Percentiles rank a stretch among this genome's conserved stretches.
Evolutionary conservation across 768 basidiomycete genomes (phyloP).

Genomic region (Hericium erinaceus): DNA sequence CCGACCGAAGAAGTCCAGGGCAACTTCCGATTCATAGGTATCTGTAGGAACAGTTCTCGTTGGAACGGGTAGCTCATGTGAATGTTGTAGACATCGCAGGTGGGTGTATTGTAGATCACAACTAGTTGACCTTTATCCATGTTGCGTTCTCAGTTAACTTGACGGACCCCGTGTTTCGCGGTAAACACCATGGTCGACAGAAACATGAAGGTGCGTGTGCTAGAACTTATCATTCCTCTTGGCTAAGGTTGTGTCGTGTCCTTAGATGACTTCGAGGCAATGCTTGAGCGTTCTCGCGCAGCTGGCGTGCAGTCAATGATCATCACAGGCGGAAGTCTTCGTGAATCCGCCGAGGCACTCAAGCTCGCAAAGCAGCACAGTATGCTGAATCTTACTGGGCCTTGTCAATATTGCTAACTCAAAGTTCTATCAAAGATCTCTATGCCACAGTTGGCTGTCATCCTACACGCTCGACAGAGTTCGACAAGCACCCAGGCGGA

Average conservation of each 20-base stretch:
- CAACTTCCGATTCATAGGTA: too few species aligned
- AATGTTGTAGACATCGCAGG: background rate
- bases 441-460: slow-evolving; percentile 76
- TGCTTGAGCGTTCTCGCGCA: slow-evolving; percentile 44
- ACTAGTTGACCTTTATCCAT: background rate
- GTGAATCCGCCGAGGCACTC: slow-evolving; percentile 52
- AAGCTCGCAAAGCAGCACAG: slow-evolving; percentile 50
- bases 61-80: too few species aligned
- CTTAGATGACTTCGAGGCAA: slow-evolving; percentile 51
- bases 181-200: slow-evolving; percentile 25
- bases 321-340: slow-evolving; percentile 65
- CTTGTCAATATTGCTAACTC: background rate
- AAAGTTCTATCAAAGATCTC: slow-evolving; percentile 30
- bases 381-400: slow-evolving; percentile 13
- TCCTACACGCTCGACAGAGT: slow-evolving; percentile 66
- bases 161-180: slow-evolving; percentile 31
- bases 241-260: background rate
- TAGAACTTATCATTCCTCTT: too few species aligned
- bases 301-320: slow-evolving; percentile 66
- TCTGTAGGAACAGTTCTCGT: too few species aligned
- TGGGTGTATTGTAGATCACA: background rate
- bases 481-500: slow-evolving; percentile 47
- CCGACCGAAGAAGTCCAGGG: too few species aligned
- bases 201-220: slow-evolving; percentile 23
- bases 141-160: slow-evolving; percentile 24